Percentiles rank a stretch among this genome's conserved stretches.
These are phyloP conservation scores for Yarrowia sp. DNA, from an alignment of 805 yeast species.

Conservation along the genomic window DNA sequence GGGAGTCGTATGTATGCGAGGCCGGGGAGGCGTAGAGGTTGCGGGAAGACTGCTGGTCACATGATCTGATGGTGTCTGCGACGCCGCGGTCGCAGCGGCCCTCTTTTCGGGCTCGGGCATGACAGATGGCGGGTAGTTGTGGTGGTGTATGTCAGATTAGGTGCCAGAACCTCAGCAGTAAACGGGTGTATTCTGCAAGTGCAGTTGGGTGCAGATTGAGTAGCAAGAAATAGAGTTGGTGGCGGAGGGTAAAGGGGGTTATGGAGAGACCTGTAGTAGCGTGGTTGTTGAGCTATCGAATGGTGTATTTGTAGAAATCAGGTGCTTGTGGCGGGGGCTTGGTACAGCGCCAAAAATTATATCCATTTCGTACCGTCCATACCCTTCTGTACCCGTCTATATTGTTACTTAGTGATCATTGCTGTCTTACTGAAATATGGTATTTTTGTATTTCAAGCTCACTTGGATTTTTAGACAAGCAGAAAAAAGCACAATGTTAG, in stretches of 20 bases:
- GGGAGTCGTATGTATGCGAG: conserved; percentile 11
- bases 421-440: conserved; percentile 18
- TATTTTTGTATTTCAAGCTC: background rate
- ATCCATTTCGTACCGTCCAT: no score
- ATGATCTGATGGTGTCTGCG: background rate
- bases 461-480: background rate
- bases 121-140: background rate
- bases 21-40: no score
- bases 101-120: background rate
- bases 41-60: background rate
- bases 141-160: conserved; percentile 3
- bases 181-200: background rate
- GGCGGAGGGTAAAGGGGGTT: conserved; percentile 20
- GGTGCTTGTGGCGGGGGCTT: background rate
- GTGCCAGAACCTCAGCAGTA: background rate
- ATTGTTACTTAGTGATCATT: background rate
- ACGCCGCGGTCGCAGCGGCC: background rate
- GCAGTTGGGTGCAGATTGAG: conserved; percentile 11
- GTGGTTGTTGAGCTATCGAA: background rate
- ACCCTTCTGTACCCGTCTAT: no score
- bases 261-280: background rate
- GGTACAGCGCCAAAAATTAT: background rate
- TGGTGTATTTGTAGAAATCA: background rate
- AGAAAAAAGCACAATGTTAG: background rate
- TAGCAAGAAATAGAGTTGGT: conserved; percentile 23